Conservation (phyloP, 345 rosid species). For the Capsella bursapastoris region DNA sequence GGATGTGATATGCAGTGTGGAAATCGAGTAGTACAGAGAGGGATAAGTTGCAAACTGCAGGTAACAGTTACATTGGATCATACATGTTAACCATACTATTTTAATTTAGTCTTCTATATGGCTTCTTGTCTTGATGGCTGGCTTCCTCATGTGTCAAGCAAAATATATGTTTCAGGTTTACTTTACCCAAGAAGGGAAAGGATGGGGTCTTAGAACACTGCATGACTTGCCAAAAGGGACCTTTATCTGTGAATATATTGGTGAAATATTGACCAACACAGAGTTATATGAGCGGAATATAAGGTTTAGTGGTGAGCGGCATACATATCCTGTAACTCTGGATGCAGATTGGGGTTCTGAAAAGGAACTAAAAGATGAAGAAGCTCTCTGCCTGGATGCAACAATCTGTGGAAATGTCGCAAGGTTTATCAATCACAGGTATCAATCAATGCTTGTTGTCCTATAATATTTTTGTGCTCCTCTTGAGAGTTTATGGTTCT, state of each 20-base stretch:
- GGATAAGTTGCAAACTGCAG: constrained; percentile 71
- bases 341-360: constrained; percentile 88
- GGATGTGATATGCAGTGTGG: constrained; percentile 81
- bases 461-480: constrained; percentile 11
- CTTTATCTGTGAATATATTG: constrained; percentile 82
- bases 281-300: constrained; percentile 68
- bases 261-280: constrained; percentile 77
- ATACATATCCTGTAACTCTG: constrained; percentile 67
- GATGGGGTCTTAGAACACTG: constrained; percentile 88
- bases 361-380: constrained; percentile 66
- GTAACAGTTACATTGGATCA: constrained; percentile 43
- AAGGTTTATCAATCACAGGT: constrained; percentile 94
- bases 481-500: constrained; percentile 12
- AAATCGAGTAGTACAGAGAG: constrained; percentile 83
- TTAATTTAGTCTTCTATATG: not conserved
- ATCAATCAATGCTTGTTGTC: constrained; percentile 26
- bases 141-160: constrained; percentile 13
- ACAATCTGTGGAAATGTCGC: constrained; percentile 80
- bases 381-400: constrained; percentile 88
- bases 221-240: constrained; percentile 88
- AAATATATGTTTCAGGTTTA: constrained; percentile 63
- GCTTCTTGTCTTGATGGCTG: constrained; percentile 14
- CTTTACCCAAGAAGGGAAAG: constrained; percentile 70
- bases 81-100: not conserved
- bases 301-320: constrained; percentile 47